These are phyloP conservation scores for Euphrasia arctica DNA, from an alignment of 305 asterid species.

Conservation along the genomic window DNA sequence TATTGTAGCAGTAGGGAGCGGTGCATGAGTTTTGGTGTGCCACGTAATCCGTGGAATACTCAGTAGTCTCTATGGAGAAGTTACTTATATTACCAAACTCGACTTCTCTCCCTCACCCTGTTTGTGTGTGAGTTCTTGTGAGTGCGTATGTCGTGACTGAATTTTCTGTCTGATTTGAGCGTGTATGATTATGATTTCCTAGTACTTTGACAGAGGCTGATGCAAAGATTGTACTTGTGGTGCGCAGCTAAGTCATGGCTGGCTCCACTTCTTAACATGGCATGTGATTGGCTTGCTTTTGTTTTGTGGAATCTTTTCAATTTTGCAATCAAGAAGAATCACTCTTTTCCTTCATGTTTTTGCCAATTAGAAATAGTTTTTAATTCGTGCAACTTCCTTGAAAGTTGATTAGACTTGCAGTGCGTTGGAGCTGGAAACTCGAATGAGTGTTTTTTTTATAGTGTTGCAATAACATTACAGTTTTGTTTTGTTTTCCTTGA, in stretches of 20 bases:
- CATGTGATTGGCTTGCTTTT: conserved; percentile 86
- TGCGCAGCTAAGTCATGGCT: conserved; percentile 63
- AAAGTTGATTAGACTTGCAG: background rate
- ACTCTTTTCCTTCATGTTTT: conserved; percentile 17
- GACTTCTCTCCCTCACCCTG: too few species aligned
- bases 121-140: too few species aligned
- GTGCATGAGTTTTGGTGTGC: conserved; percentile 97
- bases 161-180: background rate
- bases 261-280: conserved; percentile 93
- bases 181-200: background rate
- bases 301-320: conserved; percentile 61
- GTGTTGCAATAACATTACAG: too few species aligned
- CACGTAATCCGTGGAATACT: conserved; percentile 86
- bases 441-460: background rate
- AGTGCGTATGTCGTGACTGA: background rate
- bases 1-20: conserved; percentile 43
- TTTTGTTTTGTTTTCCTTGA: background rate
- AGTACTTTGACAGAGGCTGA: conserved; percentile 68
- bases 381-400: background rate
- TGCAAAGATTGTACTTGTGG: conserved; percentile 96
- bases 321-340: conserved; percentile 76
- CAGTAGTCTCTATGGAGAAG: conserved; percentile 70
- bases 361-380: background rate
- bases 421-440: background rate
- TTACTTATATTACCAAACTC: background rate